Conservation (phyloP, 1,139 yeast genomes). For the Geotrichum histeridarum region DNA sequence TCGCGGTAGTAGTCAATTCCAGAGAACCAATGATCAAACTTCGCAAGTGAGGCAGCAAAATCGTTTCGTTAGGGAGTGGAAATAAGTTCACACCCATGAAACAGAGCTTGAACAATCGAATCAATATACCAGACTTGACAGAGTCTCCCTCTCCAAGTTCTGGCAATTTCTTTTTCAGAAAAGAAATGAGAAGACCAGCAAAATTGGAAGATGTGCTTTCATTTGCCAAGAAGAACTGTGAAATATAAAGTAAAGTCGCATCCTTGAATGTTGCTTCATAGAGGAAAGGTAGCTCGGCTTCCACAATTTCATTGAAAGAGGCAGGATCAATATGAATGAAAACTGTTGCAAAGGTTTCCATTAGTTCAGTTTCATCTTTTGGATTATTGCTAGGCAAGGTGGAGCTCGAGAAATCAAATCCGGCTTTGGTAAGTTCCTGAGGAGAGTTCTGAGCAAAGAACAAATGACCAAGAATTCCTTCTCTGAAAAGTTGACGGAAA, state of each 20-base stretch:
- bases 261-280: constrained; percentile 78
- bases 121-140: constrained; percentile 72
- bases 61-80: constrained; percentile 82
- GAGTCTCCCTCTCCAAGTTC: constrained; percentile 79
- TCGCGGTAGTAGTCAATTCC: constrained; percentile 77
- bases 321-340: constrained; percentile 94
- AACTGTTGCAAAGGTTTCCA: constrained; percentile 93
- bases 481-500: constrained; percentile 70
- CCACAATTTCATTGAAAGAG: constrained; percentile 87
- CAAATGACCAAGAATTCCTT: constrained; percentile 75
- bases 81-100: constrained; percentile 93
- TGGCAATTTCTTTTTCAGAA: constrained; percentile 65
- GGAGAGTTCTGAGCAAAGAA: constrained; percentile 55
- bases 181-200: constrained; percentile 77
- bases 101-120: constrained; percentile 81
- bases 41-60: constrained; percentile 80
- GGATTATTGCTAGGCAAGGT: constrained; percentile 70
- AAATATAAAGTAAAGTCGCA: constrained; percentile 82
- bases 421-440: constrained; percentile 23
- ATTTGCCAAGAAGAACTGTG: constrained; percentile 89
- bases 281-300: constrained; percentile 70
- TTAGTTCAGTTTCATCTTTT: constrained; percentile 88
- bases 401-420: constrained; percentile 52
- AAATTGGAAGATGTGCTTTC: constrained; percentile 91
- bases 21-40: constrained; percentile 76